phyloP scores from a whole-genome alignment of 257 asterid species.

The Plectranthus barbatus region DNA sequence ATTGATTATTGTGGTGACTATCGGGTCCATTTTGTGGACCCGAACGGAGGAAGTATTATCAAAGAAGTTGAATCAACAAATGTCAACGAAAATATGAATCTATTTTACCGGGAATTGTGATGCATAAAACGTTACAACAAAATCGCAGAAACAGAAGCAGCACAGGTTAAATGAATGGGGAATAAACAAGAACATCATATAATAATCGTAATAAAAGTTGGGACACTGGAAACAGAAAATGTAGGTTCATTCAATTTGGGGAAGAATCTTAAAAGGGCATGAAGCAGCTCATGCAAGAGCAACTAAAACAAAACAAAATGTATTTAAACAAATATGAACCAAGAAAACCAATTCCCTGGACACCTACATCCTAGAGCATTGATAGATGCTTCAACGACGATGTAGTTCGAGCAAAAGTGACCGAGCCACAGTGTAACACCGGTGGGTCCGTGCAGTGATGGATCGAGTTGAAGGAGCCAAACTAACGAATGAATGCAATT shows the following conservation, averaged over 20 bases:
- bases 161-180: not conserved
- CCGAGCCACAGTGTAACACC: no score
- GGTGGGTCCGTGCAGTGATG: constrained; percentile 9
- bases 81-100: not conserved
- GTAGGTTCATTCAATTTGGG: constrained; percentile 3
- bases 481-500: constrained; percentile 24
- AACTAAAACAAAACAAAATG: not conserved
- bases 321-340: not conserved
- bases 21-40: no score
- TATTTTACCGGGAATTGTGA: constrained; percentile 4
- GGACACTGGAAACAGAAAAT: constrained; percentile 5
- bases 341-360: constrained; percentile 9
- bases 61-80: not conserved
- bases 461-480: constrained; percentile 11
- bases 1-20: no score
- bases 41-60: no score
- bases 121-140: not conserved
- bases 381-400: constrained; percentile 6
- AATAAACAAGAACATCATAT: not conserved
- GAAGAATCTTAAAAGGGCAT: not conserved
- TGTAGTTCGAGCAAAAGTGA: not conserved
- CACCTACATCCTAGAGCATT: constrained; percentile 12
- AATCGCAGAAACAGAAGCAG: constrained; percentile 1
- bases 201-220: not conserved
- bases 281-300: constrained; percentile 5